A percentile compares a stretch with the other conserved stretches of the same genome.
phyloP scores from a whole-genome alignment of 129 eudicot species.

The Gnaphalium uliginosum region DNA sequence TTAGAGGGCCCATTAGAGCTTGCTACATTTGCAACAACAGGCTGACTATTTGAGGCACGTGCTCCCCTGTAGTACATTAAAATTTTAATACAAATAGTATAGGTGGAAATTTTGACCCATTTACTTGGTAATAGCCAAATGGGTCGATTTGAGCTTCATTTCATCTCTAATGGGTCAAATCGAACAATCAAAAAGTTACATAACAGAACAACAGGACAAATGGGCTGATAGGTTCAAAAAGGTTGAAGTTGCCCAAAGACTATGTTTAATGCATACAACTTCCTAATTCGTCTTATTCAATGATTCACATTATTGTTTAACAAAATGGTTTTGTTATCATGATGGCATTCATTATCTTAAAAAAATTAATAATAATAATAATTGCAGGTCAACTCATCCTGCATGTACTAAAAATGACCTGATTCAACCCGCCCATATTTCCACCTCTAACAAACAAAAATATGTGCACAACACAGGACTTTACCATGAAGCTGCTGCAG shows the following conservation, averaged over 20 bases:
- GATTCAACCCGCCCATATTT: neutral
- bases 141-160: neutral
- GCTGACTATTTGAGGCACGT: slow-evolving; percentile 55
- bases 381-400: neutral
- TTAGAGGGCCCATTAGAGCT: slow-evolving; percentile 46
- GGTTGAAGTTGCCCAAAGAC: neutral
- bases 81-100: neutral
- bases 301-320: neutral
- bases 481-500: slow-evolving; percentile 41
- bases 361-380: neutral
- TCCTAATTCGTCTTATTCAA: neutral
- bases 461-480: neutral
- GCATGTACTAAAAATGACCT: neutral
- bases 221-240: neutral
- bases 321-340: neutral
- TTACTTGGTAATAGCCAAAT: neutral
- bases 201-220: no score
- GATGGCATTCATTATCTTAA: neutral
- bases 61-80: slow-evolving; percentile 58
- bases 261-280: neutral
- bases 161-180: no score
- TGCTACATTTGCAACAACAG: slow-evolving; percentile 35
- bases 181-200: no score
- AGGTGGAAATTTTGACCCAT: neutral
- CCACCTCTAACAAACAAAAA: neutral